These are phyloP conservation scores for Ophiostoma ips DNA, from an alignment of 2,329 filamentous ascomycete genomes.

Conservation along the genomic window DNA sequence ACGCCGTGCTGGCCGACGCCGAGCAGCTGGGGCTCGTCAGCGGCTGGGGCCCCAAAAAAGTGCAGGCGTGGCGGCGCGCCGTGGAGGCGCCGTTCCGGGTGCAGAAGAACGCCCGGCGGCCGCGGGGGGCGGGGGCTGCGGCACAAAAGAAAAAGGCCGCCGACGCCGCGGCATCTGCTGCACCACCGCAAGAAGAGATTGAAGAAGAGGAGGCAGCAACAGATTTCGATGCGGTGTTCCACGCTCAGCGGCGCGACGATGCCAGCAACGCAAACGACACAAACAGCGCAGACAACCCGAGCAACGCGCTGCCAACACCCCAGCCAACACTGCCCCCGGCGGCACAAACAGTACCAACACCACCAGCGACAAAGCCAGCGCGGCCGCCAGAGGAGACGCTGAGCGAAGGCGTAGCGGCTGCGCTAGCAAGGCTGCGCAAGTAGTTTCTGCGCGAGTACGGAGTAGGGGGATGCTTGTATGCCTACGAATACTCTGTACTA, in stretches of 20 bases:
- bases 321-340: not conserved
- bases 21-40: constrained; percentile 76
- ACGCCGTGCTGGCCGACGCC: constrained; percentile 73
- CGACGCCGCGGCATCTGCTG: not conserved
- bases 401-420: constrained; percentile 44
- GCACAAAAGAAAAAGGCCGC: constrained; percentile 12
- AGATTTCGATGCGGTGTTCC: constrained; percentile 8
- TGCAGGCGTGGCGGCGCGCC: constrained; percentile 68
- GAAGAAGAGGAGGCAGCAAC: not conserved
- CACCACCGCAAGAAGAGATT: not conserved
- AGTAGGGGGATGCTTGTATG: too few relatives aligned
- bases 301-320: not conserved
- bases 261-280: not conserved
- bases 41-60: constrained; percentile 93
- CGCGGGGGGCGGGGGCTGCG: constrained; percentile 10
- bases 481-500: too few relatives aligned
- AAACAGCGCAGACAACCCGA: too few relatives aligned
- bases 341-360: not conserved
- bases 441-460: not conserved
- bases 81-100: constrained; percentile 77
- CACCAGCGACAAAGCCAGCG: constrained; percentile 31
- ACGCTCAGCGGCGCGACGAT: not conserved
- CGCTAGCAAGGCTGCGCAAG: constrained; percentile 37
- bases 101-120: constrained; percentile 48
- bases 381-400: constrained; percentile 26